These are phyloP conservation scores for Saposhnikovia divaricata DNA, from an alignment of 129 eudicot genomes.

Conservation along the genomic window DNA sequence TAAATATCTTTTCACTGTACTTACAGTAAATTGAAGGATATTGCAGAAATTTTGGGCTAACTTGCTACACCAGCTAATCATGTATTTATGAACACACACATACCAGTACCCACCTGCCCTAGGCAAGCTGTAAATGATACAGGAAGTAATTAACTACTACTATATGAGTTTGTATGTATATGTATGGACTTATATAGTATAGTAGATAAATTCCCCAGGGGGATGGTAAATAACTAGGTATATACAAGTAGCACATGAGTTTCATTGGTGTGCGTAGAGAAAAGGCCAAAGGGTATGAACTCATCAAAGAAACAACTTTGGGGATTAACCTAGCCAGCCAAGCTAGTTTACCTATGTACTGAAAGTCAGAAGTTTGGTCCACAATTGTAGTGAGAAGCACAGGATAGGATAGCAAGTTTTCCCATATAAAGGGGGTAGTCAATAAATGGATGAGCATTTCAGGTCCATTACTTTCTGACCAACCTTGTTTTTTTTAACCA, in stretches of 20 bases:
- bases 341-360: slow-evolving; percentile 5
- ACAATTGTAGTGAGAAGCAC: not conserved
- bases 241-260: not conserved
- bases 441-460: slow-evolving; percentile 9
- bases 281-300: slow-evolving; percentile 1
- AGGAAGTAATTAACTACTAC: not conserved
- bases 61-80: not conserved
- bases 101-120: not conserved
- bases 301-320: slow-evolving; percentile 1
- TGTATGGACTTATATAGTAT: not conserved
- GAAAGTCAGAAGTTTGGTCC: not conserved
- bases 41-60: not conserved
- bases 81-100: not conserved
- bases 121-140: not conserved
- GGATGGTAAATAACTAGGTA: not conserved
- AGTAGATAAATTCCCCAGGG: not conserved
- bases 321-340: slow-evolving; percentile 4
- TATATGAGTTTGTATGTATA: not conserved
- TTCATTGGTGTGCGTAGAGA: not conserved
- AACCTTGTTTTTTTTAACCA: slow-evolving; percentile 5
- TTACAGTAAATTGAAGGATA: not conserved
- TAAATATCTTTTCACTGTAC: not conserved
- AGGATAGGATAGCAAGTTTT: not conserved
- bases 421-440: not conserved
- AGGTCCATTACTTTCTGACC: slow-evolving; percentile 2